Evolutionary conservation across 495 filamentous ascomycete genomes (phyloP).

Genomic region (Staphylotrichum longicolle): DNA sequence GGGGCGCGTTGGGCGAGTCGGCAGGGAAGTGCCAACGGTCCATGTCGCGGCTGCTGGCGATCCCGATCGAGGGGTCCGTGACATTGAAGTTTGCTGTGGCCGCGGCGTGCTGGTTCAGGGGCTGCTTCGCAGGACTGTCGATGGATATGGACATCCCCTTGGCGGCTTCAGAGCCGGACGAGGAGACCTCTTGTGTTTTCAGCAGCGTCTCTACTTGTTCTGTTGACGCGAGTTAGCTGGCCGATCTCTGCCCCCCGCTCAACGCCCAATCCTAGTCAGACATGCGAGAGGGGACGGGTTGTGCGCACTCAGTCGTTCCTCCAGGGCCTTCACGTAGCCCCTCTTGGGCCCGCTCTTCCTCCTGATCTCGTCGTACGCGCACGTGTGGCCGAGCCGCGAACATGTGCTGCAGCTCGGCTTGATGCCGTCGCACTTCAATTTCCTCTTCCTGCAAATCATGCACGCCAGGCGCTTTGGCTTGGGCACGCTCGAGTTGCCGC

Average conservation of each 20-base stretch:
- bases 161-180: slow-evolving; percentile 33
- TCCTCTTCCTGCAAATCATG: slow-evolving; percentile 89
- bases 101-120: slow-evolving; percentile 34
- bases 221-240: slow-evolving; percentile 39
- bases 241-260: neutral
- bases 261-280: too few species aligned
- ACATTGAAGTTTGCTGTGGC: slow-evolving; percentile 46
- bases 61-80: slow-evolving; percentile 43
- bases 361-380: slow-evolving; percentile 92
- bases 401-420: slow-evolving; percentile 93
- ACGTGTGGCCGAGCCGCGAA: slow-evolving; percentile 81
- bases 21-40: slow-evolving; percentile 54
- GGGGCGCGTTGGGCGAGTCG: slow-evolving; percentile 47
- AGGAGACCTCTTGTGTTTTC: slow-evolving; percentile 62
- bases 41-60: slow-evolving; percentile 44
- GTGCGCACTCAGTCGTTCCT: slow-evolving; percentile 84
- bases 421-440: slow-evolving; percentile 75
- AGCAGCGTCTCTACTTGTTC: slow-evolving; percentile 93
- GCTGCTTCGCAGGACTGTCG: slow-evolving; percentile 32
- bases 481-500: slow-evolving; percentile 62
- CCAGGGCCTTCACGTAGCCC: slow-evolving; percentile 96
- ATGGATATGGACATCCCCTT: slow-evolving; percentile 36
- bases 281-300: neutral
- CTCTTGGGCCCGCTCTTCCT: slow-evolving; percentile 98
- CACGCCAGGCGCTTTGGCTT: slow-evolving; percentile 95